Evolutionary conservation across 768 basidiomycete species (phyloP).

Genomic region (Leccinum rimulosum): DNA sequence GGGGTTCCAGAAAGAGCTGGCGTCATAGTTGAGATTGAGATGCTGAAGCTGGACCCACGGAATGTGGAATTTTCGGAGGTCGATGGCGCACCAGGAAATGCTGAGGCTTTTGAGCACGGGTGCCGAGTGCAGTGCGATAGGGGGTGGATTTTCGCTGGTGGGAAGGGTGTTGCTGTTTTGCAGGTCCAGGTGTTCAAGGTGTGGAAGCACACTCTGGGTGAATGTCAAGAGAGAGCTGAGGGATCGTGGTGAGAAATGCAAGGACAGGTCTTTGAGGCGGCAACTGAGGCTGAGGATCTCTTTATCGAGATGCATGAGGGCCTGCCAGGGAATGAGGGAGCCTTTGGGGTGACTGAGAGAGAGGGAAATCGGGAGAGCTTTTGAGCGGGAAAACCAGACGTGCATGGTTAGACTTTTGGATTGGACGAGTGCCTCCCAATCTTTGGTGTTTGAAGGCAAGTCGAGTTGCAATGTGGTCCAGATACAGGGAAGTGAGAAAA

Average conservation of each 20-base stretch:
- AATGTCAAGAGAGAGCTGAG: conserved; percentile 29
- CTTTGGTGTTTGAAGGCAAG: conserved; percentile 15
- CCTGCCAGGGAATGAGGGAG: conserved; percentile 21
- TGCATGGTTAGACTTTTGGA: conserved; percentile 28
- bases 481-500: conserved; percentile 27
- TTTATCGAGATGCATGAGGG: conserved; percentile 30
- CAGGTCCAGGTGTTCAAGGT: conserved; percentile 25
- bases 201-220: conserved; percentile 23
- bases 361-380: conserved; percentile 28
- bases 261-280: conserved; percentile 19
- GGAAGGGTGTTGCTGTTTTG: conserved; percentile 27
- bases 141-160: conserved; percentile 24
- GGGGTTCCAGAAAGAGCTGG: conserved; percentile 29
- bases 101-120: conserved; percentile 27
- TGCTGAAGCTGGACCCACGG: conserved; percentile 30
- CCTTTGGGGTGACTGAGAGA: conserved; percentile 23
- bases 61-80: conserved; percentile 25
- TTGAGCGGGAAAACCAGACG: conserved; percentile 30
- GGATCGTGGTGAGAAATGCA: conserved; percentile 25
- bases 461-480: conserved; percentile 26
- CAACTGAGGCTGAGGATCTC: conserved; percentile 26
- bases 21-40: conserved; percentile 29
- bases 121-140: conserved; percentile 24
- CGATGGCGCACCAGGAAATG: conserved; percentile 29
- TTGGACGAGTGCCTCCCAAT: conserved; percentile 28